These are phyloP conservation scores for Linum trigynum DNA, from an alignment of 345 rosid genomes.

Conservation along the genomic window DNA sequence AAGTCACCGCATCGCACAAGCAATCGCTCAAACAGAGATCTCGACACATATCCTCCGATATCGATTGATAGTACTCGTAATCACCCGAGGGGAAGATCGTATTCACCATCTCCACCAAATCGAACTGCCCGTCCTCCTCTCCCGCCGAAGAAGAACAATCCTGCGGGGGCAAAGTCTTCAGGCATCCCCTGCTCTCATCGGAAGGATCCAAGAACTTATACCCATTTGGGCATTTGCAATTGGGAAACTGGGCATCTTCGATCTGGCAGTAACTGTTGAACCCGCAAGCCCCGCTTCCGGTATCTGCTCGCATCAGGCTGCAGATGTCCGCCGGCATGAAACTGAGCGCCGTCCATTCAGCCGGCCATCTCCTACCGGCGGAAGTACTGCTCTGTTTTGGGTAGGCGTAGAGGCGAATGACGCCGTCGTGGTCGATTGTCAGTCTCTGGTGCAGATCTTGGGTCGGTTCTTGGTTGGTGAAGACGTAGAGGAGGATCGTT, in stretches of 20 bases:
- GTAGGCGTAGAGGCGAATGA: constrained; percentile 14
- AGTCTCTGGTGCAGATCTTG: constrained; percentile 15
- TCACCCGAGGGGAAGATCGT: constrained; percentile 30
- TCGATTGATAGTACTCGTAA: constrained; percentile 12
- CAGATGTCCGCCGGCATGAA: constrained; percentile 17
- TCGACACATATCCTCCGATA: constrained; percentile 16
- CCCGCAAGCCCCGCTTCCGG: constrained; percentile 33
- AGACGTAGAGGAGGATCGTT: not conserved
- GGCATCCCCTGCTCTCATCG: constrained; percentile 28
- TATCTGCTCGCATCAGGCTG: not conserved
- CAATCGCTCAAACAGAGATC: constrained; percentile 32
- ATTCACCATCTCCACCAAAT: constrained; percentile 6
- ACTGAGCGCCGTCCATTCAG: constrained; percentile 12
- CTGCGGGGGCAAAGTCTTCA: constrained; percentile 17
- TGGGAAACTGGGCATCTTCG: constrained; percentile 12
- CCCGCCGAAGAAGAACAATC: constrained; percentile 16
- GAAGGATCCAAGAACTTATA: constrained; percentile 21
- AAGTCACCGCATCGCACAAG: constrained; percentile 23
- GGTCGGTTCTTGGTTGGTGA: not conserved
- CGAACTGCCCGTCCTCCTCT: constrained; percentile 3
- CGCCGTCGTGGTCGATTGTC: constrained; percentile 34
- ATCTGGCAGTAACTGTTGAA: constrained; percentile 27
- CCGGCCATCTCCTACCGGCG: constrained; percentile 10
- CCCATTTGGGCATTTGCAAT: constrained; percentile 23
- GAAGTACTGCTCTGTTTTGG: constrained; percentile 15